A percentile compares a stretch with the other conserved stretches of the same genome.
These are phyloP conservation scores for Salix caprea DNA, from an alignment of 345 rosid genomes.

Conservation along the genomic window DNA sequence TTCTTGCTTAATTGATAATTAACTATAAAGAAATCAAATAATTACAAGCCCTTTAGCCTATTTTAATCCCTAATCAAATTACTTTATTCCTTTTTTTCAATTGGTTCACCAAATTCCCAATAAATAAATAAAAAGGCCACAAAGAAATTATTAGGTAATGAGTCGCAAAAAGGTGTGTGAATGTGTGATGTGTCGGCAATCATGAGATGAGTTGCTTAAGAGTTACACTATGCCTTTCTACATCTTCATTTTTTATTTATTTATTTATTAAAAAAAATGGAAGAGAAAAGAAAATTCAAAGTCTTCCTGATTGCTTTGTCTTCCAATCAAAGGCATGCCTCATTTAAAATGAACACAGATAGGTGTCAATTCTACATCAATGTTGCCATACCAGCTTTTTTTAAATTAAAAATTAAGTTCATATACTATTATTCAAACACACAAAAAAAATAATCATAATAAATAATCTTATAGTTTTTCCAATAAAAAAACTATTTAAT, in stretches of 20 bases:
- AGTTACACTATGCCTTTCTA: background rate
- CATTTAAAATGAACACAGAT: background rate
- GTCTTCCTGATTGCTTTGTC: background rate
- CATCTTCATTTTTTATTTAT: too few relatives aligned
- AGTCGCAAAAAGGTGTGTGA: background rate
- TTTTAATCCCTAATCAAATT: background rate
- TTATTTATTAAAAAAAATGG: too few relatives aligned
- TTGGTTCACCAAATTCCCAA: background rate
- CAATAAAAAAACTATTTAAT: background rate
- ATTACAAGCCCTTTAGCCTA: conserved; percentile 15
- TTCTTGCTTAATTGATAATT: conserved; percentile 2
- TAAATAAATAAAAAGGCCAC: background rate
- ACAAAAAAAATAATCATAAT: background rate
- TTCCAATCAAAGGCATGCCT: background rate
- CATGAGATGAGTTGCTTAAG: background rate
- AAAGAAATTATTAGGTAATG: conserved; percentile 3
- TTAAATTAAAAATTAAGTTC: background rate
- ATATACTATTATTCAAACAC: background rate
- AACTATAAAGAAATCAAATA: conserved; percentile 9
- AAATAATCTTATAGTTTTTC: background rate
- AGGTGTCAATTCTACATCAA: background rate
- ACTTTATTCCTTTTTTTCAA: conserved; percentile 2
- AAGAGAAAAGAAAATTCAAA: too few relatives aligned
- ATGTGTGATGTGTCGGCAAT: background rate
- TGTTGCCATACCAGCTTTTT: background rate